A percentile compares a stretch with the other conserved stretches of the same genome.
These are phyloP conservation scores for Obba rivulosa DNA, from an alignment of 768 basidiomycete genomes.

Conservation along the genomic window DNA sequence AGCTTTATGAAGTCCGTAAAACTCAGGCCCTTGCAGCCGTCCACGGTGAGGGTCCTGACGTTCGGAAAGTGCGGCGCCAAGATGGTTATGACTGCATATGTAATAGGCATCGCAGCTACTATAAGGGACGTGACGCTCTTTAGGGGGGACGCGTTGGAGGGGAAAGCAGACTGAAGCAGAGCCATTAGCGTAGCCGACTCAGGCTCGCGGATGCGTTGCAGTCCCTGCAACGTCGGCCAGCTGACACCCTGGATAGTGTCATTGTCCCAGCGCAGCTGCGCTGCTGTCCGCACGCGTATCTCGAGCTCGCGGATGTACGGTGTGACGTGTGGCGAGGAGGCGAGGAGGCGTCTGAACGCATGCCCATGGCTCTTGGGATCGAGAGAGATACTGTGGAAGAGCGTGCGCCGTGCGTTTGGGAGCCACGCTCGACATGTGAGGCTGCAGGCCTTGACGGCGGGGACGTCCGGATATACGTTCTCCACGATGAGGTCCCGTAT, in stretches of 20 bases:
- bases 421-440: conserved; percentile 24
- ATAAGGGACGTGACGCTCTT: conserved; percentile 4
- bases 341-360: conserved; percentile 8
- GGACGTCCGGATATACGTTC: conserved; percentile 16
- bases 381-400: conserved; percentile 15
- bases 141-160: background rate
- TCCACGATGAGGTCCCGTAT: conserved; percentile 24
- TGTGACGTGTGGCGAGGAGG: conserved; percentile 5
- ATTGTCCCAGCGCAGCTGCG: conserved; percentile 3
- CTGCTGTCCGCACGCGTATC: conserved; percentile 6
- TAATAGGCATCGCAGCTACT: conserved; percentile 9
- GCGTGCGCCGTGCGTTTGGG: conserved; percentile 19
- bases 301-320: conserved; percentile 10
- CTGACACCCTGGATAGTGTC: background rate
- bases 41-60: conserved; percentile 7
- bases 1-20: conserved; percentile 12
- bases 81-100: conserved; percentile 1
- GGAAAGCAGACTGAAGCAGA: conserved; percentile 8
- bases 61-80: conserved; percentile 5
- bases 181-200: background rate
- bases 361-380: conserved; percentile 7
- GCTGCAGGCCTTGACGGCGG: conserved; percentile 14
- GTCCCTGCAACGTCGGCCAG: conserved; percentile 15
- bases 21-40: conserved; percentile 11
- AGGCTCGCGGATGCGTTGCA: background rate